A percentile compares a stretch with the other conserved stretches of the same genome.
Evolutionary conservation across 495 filamentous ascomycete species (phyloP).

Genomic region (Elaphomyces granulatus): DNA sequence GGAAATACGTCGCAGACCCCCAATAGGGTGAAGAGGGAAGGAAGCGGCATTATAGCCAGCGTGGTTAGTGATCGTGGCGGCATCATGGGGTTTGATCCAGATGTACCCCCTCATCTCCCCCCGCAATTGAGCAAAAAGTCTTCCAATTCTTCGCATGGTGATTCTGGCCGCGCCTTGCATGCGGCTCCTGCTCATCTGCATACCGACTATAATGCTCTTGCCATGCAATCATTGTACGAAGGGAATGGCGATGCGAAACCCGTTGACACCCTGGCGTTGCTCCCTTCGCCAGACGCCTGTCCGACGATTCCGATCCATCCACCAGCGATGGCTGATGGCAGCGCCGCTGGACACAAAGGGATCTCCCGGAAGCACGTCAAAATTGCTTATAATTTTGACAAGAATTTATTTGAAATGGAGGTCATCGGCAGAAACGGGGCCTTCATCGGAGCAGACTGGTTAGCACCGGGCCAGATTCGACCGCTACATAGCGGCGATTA

Average conservation of each 20-base stretch:
- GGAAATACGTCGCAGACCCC: conserved; percentile 33
- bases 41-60: conserved; percentile 33
- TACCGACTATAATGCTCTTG: conserved; percentile 34
- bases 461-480: conserved; percentile 44
- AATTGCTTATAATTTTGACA: conserved; percentile 65
- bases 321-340: conserved; percentile 45
- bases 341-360: conserved; percentile 43
- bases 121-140: conserved; percentile 33
- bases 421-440: conserved; percentile 77
- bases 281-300: conserved; percentile 42
- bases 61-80: conserved; percentile 46
- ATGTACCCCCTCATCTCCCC: conserved; percentile 29
- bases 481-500: conserved; percentile 55
- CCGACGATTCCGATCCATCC: conserved; percentile 75
- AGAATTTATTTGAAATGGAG: conserved; percentile 60
- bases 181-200: conserved; percentile 30
- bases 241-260: conserved; percentile 24
- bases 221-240: conserved; percentile 32
- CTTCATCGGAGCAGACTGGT: conserved; percentile 63
- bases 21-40: conserved; percentile 33
- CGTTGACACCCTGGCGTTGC: conserved; percentile 26
- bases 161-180: conserved; percentile 24
- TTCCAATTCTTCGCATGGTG: conserved; percentile 31
- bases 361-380: conserved; percentile 81
- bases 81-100: conserved; percentile 41